A percentile compares a stretch with the other conserved stretches of the same genome.
Evolutionary conservation across 805 yeast genomes (phyloP).

Genomic region (Teunomyces aglyptinius): DNA sequence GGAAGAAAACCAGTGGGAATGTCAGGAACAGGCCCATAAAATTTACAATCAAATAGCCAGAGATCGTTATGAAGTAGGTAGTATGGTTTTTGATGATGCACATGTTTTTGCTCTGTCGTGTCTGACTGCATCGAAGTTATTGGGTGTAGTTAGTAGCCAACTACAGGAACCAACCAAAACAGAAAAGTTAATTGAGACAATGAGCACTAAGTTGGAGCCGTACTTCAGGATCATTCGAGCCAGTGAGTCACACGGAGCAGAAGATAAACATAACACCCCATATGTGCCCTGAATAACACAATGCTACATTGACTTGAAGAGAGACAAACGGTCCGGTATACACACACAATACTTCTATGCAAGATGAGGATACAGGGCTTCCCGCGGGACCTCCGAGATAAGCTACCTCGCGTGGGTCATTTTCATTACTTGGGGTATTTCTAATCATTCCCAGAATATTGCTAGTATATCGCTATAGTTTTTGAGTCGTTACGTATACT

Average conservation of each 20-base stretch:
- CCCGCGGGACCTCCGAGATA: slow-evolving; percentile 3
- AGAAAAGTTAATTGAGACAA: neutral
- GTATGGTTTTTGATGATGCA: neutral
- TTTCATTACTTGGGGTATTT: no score
- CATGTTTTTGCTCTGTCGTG: neutral
- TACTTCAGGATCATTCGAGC: neutral
- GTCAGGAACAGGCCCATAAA: neutral
- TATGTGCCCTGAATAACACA: no score
- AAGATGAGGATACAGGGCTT: neutral
- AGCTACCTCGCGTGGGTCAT: neutral
- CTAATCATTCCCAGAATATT: no score
- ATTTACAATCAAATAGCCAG: neutral
- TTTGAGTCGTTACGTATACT: no score
- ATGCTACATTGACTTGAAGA: no score
- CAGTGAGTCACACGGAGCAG: neutral
- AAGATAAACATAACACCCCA: no score
- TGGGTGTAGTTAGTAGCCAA: neutral
- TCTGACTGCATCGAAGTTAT: neutral
- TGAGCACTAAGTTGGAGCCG: neutral
- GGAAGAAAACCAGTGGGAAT: neutral
- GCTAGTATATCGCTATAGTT: no score
- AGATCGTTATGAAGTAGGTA: neutral
- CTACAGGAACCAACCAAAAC: neutral
- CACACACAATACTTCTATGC: neutral
- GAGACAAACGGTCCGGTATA: neutral